These are phyloP conservation scores for Rosa multiflora DNA, from an alignment of 306 rosid genomes.

Conservation along the genomic window DNA sequence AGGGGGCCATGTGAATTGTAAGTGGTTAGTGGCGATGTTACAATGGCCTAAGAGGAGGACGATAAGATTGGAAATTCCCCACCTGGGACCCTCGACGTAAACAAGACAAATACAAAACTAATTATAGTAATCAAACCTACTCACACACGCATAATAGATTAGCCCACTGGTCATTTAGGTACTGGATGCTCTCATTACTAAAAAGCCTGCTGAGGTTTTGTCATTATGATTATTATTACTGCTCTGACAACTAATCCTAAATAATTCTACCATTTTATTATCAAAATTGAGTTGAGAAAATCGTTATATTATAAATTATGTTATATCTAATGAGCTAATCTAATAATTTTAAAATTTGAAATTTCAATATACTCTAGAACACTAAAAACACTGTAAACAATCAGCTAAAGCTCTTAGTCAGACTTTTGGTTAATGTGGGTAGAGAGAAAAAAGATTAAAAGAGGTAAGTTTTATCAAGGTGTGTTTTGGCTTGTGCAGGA, in stretches of 20 bases:
- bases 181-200: neutral
- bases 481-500: neutral
- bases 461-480: neutral
- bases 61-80: slow-evolving; percentile 6
- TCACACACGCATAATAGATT: neutral
- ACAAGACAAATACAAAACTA: slow-evolving; percentile 8
- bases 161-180: neutral
- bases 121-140: neutral
- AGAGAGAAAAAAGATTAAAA: neutral
- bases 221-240: neutral
- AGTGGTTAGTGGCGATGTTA: neutral
- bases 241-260: too few species aligned
- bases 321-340: too few species aligned
- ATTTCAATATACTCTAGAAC: too few species aligned
- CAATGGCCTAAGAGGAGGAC: neutral
- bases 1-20: neutral
- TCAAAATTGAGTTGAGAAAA: too few species aligned
- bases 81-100: neutral
- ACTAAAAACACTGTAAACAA: too few species aligned
- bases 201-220: neutral
- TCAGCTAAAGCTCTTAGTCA: neutral
- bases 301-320: too few species aligned
- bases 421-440: neutral
- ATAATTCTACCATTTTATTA: too few species aligned
- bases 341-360: too few species aligned